These are phyloP conservation scores for Oxyria digyna DNA, from an alignment of 148 eudicot genomes.

Conservation along the genomic window DNA sequence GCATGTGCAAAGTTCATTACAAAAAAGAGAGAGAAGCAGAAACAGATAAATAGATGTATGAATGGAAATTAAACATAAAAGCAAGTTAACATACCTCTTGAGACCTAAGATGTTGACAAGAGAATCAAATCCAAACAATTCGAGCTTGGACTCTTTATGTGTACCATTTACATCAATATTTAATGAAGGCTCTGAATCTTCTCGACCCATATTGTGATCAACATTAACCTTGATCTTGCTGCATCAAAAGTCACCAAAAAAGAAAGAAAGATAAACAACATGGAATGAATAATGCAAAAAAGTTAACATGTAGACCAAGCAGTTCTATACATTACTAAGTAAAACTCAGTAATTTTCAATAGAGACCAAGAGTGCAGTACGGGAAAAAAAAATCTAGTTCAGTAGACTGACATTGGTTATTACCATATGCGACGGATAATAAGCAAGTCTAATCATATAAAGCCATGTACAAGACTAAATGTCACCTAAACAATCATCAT, in stretches of 20 bases:
- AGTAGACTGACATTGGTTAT: not conserved
- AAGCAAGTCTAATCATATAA: not conserved
- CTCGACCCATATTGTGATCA: slow-evolving; percentile 10
- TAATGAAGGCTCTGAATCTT: slow-evolving; percentile 28
- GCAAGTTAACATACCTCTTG: slow-evolving; percentile 65
- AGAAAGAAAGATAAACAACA: not conserved
- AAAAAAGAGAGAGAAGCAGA: not conserved
- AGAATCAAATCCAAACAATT: slow-evolving; percentile 96
- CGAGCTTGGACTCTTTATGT: slow-evolving; percentile 76
- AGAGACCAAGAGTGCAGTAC: too few species aligned
- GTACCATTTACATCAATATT: slow-evolving; percentile 42
- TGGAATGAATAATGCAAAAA: not conserved
- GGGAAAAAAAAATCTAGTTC: not conserved
- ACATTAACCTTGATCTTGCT: not conserved
- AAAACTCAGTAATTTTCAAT: not conserved
- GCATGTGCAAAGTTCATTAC: too few species aligned
- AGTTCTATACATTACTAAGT: not conserved
- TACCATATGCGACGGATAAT: not conserved
- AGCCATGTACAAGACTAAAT: not conserved
- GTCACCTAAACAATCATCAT: not conserved
- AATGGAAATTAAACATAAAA: too few species aligned
- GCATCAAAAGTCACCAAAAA: not conserved
- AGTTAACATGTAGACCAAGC: not conserved
- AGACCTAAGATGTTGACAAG: slow-evolving; percentile 95
- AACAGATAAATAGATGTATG: not conserved